These are phyloP conservation scores for Sphenostylis stenocarpa DNA, from an alignment of 306 rosid species.

Conservation along the genomic window DNA sequence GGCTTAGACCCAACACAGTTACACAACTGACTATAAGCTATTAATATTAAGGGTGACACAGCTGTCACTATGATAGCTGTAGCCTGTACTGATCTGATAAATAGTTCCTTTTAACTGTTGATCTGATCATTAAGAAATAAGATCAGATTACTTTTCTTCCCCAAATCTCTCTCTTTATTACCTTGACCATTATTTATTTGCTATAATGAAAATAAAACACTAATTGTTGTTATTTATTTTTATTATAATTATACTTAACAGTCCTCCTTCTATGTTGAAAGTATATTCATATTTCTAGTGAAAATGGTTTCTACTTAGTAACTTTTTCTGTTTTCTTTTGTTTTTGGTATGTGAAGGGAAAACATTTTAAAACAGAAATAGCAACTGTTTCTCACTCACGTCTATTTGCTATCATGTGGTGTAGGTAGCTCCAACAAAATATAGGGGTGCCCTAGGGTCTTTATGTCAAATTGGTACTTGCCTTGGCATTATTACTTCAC, in stretches of 20 bases:
- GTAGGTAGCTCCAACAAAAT: conserved; percentile 89
- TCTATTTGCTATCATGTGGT: not conserved
- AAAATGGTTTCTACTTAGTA: not conserved
- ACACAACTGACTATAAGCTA: no score
- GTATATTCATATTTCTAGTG: not conserved
- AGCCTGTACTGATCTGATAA: no score
- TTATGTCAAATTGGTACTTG: conserved; percentile 90
- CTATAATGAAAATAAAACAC: not conserved
- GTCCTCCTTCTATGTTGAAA: not conserved
- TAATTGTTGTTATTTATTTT: not conserved
- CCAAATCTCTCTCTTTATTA: no score
- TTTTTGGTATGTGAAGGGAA: not conserved
- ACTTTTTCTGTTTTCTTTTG: not conserved
- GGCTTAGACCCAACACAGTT: no score
- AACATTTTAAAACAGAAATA: conserved; percentile 2
- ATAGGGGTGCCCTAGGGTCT: conserved; percentile 84
- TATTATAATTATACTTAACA: not conserved
- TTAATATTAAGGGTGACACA: no score
- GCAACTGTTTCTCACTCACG: conserved; percentile 10
- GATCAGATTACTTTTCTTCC: no score
- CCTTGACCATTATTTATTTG: no score
- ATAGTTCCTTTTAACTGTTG: no score
- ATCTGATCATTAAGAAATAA: no score
- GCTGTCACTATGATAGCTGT: no score
- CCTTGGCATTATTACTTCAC: conserved; percentile 78